A percentile compares a stretch with the other conserved stretches of the same genome.
These are phyloP conservation scores for Akanthomyces muscarius DNA, from an alignment of 2,329 filamentous ascomycete species.

Conservation along the genomic window DNA sequence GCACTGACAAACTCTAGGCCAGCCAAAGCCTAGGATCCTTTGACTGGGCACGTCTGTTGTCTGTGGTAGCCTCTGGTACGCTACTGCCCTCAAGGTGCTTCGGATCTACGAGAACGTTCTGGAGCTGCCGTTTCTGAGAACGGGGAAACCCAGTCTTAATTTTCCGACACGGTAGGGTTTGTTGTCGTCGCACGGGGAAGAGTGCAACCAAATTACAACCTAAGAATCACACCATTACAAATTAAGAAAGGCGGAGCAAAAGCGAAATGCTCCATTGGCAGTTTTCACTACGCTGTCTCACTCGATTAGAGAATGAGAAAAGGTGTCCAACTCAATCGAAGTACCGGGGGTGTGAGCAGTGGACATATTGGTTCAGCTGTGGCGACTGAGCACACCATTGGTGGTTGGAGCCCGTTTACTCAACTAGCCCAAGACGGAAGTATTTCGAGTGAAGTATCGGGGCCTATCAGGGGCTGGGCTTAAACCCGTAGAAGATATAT, in stretches of 20 bases:
- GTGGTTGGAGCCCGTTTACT: background rate
- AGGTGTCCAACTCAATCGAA: background rate
- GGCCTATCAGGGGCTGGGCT: background rate
- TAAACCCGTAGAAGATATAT: background rate
- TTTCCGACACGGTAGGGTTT: too few relatives aligned
- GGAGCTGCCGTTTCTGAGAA: too few relatives aligned
- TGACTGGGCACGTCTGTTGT: background rate
- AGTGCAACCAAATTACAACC: background rate
- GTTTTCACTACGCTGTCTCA: background rate
- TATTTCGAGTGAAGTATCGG: background rate
- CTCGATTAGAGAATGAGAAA: background rate
- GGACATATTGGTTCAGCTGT: background rate
- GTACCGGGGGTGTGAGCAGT: background rate
- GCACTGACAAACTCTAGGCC: background rate
- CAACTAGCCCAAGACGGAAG: conserved; percentile 4
- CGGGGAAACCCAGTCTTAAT: too few relatives aligned
- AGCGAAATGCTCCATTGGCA: too few relatives aligned
- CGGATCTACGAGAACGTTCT: background rate
- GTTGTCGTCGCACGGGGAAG: background rate
- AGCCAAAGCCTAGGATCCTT: background rate
- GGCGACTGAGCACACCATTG: background rate
- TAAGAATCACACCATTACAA: background rate
- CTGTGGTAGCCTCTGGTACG: background rate
- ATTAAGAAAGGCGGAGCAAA: too few relatives aligned
- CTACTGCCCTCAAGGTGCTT: background rate